Percentiles rank a stretch among this genome's conserved stretches.
Conservation (phyloP, 768 basidiomycete genomes). For the Infundibulicybe gibba region DNA sequence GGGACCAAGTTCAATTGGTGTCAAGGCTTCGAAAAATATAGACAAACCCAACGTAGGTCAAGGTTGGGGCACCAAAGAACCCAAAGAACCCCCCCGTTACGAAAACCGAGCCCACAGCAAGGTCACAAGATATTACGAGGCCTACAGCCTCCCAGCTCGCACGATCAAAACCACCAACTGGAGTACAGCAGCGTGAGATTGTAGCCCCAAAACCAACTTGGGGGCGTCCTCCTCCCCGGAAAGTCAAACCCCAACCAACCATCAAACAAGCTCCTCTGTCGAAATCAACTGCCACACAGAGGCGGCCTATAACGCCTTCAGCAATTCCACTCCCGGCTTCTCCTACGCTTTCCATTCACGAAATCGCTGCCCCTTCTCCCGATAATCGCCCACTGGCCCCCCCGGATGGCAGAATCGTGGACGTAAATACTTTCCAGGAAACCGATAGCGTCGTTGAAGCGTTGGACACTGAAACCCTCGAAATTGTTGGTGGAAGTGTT, state of each 20-base stretch:
- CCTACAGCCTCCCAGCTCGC: slow-evolving; percentile 25
- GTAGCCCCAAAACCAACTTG: slow-evolving; percentile 7
- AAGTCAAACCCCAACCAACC: slow-evolving; percentile 14
- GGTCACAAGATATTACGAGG: slow-evolving; percentile 13
- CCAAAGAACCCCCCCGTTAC: background rate
- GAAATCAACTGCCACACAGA: slow-evolving; percentile 3
- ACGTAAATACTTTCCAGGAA: no score
- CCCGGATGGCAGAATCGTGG: no score
- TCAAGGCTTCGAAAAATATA: background rate
- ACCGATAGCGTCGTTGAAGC: no score
- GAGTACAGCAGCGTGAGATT: slow-evolving; percentile 5
- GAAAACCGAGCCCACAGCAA: slow-evolving; percentile 3
- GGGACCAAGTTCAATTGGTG: background rate
- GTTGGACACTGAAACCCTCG: no score
- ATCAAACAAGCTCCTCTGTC: background rate
- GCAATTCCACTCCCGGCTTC: slow-evolving; percentile 27
- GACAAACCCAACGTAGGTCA: background rate
- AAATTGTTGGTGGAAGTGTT: no score
- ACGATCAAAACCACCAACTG: slow-evolving; percentile 14
- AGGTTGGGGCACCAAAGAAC: background rate
- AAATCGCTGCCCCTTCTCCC: background rate
- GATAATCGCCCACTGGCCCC: no score
- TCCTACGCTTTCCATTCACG: background rate
- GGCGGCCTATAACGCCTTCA: slow-evolving; percentile 21
- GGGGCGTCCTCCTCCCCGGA: slow-evolving; percentile 8